Base-by-base conservation (phyloP, 495 filamentous ascomycete genomes). In the Patellaria atrata region DNA sequence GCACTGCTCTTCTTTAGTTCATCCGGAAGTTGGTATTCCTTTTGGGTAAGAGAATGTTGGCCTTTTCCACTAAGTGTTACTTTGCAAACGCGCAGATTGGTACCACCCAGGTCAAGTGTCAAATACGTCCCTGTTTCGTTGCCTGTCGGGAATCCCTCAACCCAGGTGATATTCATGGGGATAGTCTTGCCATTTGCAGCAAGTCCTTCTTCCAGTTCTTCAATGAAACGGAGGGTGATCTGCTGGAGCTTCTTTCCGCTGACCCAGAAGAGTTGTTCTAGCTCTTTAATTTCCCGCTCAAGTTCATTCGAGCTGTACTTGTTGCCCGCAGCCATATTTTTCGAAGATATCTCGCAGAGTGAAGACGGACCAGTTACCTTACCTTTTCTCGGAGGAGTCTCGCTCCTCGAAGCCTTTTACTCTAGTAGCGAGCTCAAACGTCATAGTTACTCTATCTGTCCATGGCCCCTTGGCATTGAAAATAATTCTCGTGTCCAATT, bases 1-100 rank as follows among this genome's bases (percentile, higher is more conserved):
- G 40, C 34, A 7, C 19, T 23, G 11, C 40, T 29, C 18, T 25
- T 38, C 35, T 43, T 43, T 7, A 43, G 4, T 11, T 32, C 40
- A 4, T 30, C 19, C 11, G 40, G 25, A 3, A 43, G 21, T 14
- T 26, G 14, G 17, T 38, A 43, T 12, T 24, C 15, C 5, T 30
- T 11, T 19, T 43, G 40, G 2, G 12, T 33, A 14, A 43, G 20
- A 10, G 23, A 14, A 3, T 19, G 30, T n/a, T 43, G 26, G 19
- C 21, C 40, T 4, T 38, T 26, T n/a, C 23, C 23, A n/a, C 8
- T n/a, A 26, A 26, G 23, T 26, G 8, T n/a, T 8, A 26, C n/a
- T n/a, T n/a, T 8, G 23, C 23, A 26, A n/a, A 26, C 23, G 23
- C 23, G 23, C n/a, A 26, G 8, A n/a, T 26, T 26, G 8, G 23